Evolutionary conservation across 2,329 filamentous ascomycete genomes (phyloP), one percentile per base, ranked within the genome.

Genomic region (Pseudocercospora ulei): DNA sequence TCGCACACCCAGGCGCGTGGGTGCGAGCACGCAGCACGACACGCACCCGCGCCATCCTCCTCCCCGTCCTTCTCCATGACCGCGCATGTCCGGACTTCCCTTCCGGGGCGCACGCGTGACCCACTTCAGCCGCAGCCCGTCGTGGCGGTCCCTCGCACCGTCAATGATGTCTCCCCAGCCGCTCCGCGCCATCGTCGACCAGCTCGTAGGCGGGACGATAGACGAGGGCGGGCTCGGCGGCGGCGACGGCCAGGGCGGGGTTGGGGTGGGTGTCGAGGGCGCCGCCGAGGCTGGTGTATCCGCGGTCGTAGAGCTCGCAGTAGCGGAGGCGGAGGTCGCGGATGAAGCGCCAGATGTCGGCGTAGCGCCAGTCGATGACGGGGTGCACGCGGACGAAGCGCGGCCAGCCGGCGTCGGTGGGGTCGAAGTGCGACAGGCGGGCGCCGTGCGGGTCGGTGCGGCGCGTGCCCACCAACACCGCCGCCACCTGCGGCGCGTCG

Each of bases 291-390:
- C 82, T 88, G 2, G 90, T 94, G 62, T 90, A 95, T 6, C 88
- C 88, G 49, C 69, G 68, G 59, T 95, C 85, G 61, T 98, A 98
- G 16, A 98, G 68, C 7, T 69, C 65, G 61, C 90, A 96, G 58
- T 94, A 98, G 3, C 79, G 77, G 17, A 96, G 77, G 1, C 76
- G 71, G 18, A 96, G 65, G 55, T 82, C 77, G 18, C 80, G 74
- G 46, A 92, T 81, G 58, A 92, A 90, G 11, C 78, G 76, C 90
- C 90, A 96, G 38, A 96, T 88, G 61, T 96, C 88, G 7, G 76
- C 75, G 62, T 95, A 94, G 60, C 90, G 84, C 90, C 90, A 98
- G 63, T 98, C 90, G 56, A 98, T 87, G 6, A 98, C 82, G 0
- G 90, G 88, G 62, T 98, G 86, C 44, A 96, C 72, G 42, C 90